These are phyloP conservation scores for Hypoxylon crocopeplum DNA, from an alignment of 495 filamentous ascomycete genomes.

Conservation along the genomic window DNA sequence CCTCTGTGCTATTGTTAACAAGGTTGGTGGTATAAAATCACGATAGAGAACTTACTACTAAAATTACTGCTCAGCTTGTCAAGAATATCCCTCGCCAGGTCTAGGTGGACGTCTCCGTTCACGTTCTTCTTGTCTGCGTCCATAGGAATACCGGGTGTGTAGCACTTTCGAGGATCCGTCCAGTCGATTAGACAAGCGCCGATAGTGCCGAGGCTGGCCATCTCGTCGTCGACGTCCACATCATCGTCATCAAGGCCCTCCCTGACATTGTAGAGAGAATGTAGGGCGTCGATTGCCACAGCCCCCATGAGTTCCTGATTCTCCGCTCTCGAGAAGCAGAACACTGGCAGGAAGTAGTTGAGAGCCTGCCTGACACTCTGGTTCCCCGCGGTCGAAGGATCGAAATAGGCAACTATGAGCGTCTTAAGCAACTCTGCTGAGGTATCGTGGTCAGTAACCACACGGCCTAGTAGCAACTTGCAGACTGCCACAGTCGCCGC, in stretches of 20 bases:
- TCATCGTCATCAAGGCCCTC: constrained; percentile 79
- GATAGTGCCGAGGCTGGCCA: constrained; percentile 76
- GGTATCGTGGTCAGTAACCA: constrained; percentile 62
- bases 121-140: constrained; percentile 66
- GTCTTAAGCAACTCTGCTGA: constrained; percentile 77
- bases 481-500: constrained; percentile 81
- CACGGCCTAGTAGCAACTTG: constrained; percentile 83
- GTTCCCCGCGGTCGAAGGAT: constrained; percentile 82
- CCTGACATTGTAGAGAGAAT: constrained; percentile 68
- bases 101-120: constrained; percentile 71
- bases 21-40: constrained; percentile 39
- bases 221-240: constrained; percentile 78
- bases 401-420: constrained; percentile 86
- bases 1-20: constrained; percentile 61
- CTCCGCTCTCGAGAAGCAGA: constrained; percentile 79
- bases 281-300: constrained; percentile 72
- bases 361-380: constrained; percentile 88
- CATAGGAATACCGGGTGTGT: constrained; percentile 68
- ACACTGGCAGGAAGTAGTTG: constrained; percentile 95
- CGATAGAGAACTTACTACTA: constrained; percentile 62
- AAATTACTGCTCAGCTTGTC: constrained; percentile 60
- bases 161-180: constrained; percentile 91
- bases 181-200: constrained; percentile 87
- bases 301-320: constrained; percentile 81
- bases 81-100: constrained; percentile 68